Evolutionary conservation across 331 rosid genomes (phyloP).

Genomic region (Cydonia oblonga): DNA sequence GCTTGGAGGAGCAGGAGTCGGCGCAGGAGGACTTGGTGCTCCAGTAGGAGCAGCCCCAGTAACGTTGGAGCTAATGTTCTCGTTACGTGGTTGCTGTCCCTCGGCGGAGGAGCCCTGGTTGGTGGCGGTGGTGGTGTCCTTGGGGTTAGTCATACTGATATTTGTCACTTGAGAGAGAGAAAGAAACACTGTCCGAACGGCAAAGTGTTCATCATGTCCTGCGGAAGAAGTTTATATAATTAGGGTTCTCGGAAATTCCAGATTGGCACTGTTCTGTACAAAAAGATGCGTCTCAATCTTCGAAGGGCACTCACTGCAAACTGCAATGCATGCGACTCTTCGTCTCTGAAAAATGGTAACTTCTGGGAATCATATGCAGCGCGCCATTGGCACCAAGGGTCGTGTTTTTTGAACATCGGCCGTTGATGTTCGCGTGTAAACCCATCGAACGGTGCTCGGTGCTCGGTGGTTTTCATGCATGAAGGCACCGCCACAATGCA

Average conservation of each 20-base stretch:
- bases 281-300: neutral
- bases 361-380: neutral
- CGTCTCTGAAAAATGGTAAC: neutral
- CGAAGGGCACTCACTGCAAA: neutral
- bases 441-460: neutral
- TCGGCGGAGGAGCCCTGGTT: conserved; percentile 9
- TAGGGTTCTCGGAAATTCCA: neutral
- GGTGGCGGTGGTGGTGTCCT: neutral
- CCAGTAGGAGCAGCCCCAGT: neutral
- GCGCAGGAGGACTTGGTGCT: neutral
- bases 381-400: neutral
- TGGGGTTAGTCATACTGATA: neutral
- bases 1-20: neutral
- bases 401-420: neutral
- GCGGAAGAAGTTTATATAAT: neutral
- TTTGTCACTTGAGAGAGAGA: neutral
- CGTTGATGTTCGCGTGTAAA: neutral
- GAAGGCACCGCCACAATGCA: neutral
- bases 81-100: neutral
- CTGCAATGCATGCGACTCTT: neutral
- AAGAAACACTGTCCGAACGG: neutral
- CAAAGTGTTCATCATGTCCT: neutral
- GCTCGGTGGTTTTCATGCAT: neutral
- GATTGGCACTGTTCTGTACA: neutral
- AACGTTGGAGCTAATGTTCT: neutral